Base-by-base conservation (phyloP, 305 asterid species). In the Salvia sclarea region DNA sequence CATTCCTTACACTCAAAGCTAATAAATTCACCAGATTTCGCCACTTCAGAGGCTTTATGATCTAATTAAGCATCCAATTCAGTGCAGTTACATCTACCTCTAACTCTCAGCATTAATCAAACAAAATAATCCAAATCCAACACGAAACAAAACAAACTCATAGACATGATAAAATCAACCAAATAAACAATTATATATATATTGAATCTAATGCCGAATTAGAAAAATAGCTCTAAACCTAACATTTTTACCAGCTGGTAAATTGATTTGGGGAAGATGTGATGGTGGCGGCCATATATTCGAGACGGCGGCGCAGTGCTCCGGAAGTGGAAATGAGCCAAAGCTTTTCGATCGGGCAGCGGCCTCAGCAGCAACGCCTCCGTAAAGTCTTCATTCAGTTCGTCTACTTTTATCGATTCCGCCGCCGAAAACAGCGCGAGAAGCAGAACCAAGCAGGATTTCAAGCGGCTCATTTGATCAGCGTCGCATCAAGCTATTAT, bases 291-390 rank as follows among this genome's bases (percentile, higher is more conserved):
- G 81, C 97, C 99, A 85, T 91, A 80, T 5, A 78, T 75, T 53
- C 67, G 76, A 74, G 96, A 82, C 54, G 96, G 90, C 63, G 98
- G 97, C 68, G 78, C 86, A 61, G 70, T 82, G 85, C 82, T 89
- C 64, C 83, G 91, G 74, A 94, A 94, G 84, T 94, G 96, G 75
- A 94, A 94, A 79, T 91, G 98, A 11, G 97, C 79, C 55, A 94
- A 77, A 30, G 87, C 93, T 78, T 91, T 94, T 61, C 98, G 93
- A 81, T 89, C 98, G 61, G 98, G 98, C 50, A 94, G 81, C 48
- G 99, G 97, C 85, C 88, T 84, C 80, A 91, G 75, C 49, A 91
- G 82, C 80, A 94, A 69, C 67, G 96, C 96, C 84, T 94, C 99
- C 28, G 96, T 82, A 75, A 94, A 89, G 74, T 79, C 87, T 68